Percentiles rank a stretch among this genome's conserved stretches.
Conservation (phyloP, 176 grass and related monocot genomes). For the Musa itinerans region DNA sequence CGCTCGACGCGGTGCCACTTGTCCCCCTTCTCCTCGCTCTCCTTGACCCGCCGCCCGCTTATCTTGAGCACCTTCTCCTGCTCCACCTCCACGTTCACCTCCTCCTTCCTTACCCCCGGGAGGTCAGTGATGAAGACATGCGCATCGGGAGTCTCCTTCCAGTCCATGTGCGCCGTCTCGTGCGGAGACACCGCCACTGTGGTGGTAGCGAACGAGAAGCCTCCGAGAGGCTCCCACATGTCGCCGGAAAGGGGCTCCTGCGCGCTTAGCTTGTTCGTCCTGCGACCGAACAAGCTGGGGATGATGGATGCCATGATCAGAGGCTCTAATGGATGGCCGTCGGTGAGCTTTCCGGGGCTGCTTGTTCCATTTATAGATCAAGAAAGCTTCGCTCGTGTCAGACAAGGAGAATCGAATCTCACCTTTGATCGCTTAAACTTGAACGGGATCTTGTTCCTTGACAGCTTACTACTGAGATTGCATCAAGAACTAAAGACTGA, state of each 20-base stretch:
- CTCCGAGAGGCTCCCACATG: neutral
- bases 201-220: neutral
- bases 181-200: slow-evolving; percentile 34
- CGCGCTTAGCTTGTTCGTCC: neutral
- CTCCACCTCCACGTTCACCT: slow-evolving; percentile 75
- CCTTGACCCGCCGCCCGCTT: slow-evolving; percentile 51
- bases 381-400: too few species aligned
- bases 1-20: slow-evolving; percentile 82
- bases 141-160: slow-evolving; percentile 52
- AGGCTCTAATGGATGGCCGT: too few species aligned
- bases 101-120: slow-evolving; percentile 53
- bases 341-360: too few species aligned
- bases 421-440: too few species aligned
- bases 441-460: too few species aligned
- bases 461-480: too few species aligned
- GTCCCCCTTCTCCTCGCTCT: slow-evolving; percentile 37
- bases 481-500: too few species aligned
- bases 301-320: neutral
- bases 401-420: too few species aligned
- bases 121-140: slow-evolving; percentile 75
- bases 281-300: neutral
- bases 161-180: slow-evolving; percentile 49
- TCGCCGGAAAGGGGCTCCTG: neutral
- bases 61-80: slow-evolving; percentile 64
- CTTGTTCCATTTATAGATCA: too few species aligned